These are phyloP conservation scores for Cercophora newfieldiana DNA, from an alignment of 495 filamentous ascomycete species.

Conservation along the genomic window DNA sequence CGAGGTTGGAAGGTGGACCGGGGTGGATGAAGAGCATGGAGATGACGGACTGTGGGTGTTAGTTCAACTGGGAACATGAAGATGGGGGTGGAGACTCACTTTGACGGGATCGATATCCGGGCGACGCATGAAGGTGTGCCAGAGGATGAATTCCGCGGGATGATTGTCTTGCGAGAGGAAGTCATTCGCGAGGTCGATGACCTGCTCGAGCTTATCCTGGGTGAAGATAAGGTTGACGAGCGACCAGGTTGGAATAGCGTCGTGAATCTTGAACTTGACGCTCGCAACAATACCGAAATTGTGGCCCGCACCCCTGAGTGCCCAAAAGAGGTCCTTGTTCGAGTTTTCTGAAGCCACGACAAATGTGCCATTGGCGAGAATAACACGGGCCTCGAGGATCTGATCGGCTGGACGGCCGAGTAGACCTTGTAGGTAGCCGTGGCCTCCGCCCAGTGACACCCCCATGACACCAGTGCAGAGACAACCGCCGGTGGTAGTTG, in stretches of 20 bases:
- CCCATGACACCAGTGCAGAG: conserved; percentile 54
- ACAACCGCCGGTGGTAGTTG: conserved; percentile 22
- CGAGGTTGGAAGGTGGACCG: too few relatives aligned
- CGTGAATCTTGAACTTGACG: conserved; percentile 45
- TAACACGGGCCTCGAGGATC: conserved; percentile 51
- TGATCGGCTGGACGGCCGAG: conserved; percentile 59
- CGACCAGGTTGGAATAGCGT: conserved; percentile 40
- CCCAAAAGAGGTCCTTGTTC: conserved; percentile 54
- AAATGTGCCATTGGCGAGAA: conserved; percentile 54
- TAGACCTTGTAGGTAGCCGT: conserved; percentile 56
- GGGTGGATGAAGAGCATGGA: too few relatives aligned
- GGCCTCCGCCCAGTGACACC: conserved; percentile 59
- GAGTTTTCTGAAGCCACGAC: conserved; percentile 36
- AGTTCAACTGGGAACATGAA: too few relatives aligned
- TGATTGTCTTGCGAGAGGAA: neutral
- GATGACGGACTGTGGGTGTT: too few relatives aligned
- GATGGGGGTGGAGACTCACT: neutral
- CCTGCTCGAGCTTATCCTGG: conserved; percentile 45
- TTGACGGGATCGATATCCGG: neutral
- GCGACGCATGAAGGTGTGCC: neutral
- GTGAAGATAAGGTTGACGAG: conserved; percentile 44
- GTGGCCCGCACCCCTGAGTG: conserved; percentile 56
- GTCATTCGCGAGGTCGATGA: conserved; percentile 33
- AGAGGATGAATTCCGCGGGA: neutral
- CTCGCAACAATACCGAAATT: conserved; percentile 61